Evolutionary conservation across 2,329 filamentous ascomycete genomes (phyloP).

Genomic region (Colletotrichum ledebouriae): DNA sequence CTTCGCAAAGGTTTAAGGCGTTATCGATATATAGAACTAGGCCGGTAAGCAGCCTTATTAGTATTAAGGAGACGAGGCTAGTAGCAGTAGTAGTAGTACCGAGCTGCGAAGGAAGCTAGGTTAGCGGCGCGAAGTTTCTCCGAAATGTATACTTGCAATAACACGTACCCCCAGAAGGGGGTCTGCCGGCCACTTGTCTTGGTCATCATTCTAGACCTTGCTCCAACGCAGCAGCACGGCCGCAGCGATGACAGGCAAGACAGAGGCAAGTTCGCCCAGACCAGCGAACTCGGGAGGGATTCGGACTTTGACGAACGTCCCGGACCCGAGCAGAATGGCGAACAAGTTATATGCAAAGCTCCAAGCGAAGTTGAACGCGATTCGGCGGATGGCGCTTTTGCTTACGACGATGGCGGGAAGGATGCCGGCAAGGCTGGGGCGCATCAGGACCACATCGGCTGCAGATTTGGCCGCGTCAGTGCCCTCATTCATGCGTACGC

Average conservation of each 20-base stretch:
- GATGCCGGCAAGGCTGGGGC: slow-evolving; percentile 67
- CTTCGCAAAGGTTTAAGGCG: too few species aligned
- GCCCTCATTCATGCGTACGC: slow-evolving; percentile 74
- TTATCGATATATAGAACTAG: too few species aligned
- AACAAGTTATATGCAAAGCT: slow-evolving; percentile 77
- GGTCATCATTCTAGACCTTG: slow-evolving; percentile 45
- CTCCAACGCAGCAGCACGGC: slow-evolving; percentile 64
- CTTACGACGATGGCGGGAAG: slow-evolving; percentile 69
- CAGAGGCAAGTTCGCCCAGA: slow-evolving; percentile 80
- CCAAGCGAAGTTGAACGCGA: slow-evolving; percentile 79
- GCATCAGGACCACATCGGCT: slow-evolving; percentile 78
- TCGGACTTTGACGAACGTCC: slow-evolving; percentile 69
- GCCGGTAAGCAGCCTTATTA: too few species aligned
- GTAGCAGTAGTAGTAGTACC: too few species aligned
- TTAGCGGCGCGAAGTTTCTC: too few species aligned
- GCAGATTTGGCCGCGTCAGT: slow-evolving; percentile 76
- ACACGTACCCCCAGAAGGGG: too few species aligned
- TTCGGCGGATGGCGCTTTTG: slow-evolving; percentile 59
- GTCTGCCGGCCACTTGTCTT: neutral
- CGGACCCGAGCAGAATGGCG: slow-evolving; percentile 75
- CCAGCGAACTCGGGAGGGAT: slow-evolving; percentile 75
- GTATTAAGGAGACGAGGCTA: too few species aligned
- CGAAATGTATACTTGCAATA: too few species aligned
- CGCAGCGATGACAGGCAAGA: slow-evolving; percentile 75
- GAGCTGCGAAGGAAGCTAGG: too few species aligned